A percentile compares a stretch with the other conserved stretches of the same genome.
Conservation (phyloP, 331 rosid genomes). For the Rosa hybrid region DNA sequence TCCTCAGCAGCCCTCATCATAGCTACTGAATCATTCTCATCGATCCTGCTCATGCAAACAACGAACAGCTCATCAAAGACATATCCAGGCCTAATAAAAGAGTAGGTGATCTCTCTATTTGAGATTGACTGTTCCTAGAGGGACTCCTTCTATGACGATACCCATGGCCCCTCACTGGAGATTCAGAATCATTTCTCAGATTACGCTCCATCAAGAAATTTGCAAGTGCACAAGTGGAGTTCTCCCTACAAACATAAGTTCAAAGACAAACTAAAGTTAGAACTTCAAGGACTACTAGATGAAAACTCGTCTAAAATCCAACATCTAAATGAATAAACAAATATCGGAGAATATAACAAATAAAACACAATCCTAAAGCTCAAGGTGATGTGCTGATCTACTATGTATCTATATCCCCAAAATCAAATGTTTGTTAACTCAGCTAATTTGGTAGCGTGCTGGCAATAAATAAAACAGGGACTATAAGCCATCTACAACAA, state of each 20-base stretch:
- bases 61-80: slow-evolving; percentile 35
- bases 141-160: slow-evolving; percentile 43
- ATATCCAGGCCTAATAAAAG: slow-evolving; percentile 22
- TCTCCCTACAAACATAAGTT: not conserved
- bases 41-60: slow-evolving; percentile 57
- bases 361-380: not conserved
- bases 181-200: slow-evolving; percentile 31
- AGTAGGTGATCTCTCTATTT: slow-evolving; percentile 48
- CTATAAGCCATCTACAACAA: not conserved
- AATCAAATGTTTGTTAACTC: not conserved
- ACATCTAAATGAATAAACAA: not conserved
- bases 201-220: slow-evolving; percentile 45
- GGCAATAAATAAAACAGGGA: not conserved
- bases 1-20: too few relatives aligned
- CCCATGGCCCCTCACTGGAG: slow-evolving; percentile 42
- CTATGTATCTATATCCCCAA: not conserved
- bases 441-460: not conserved
- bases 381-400: not conserved
- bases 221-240: slow-evolving; percentile 1
- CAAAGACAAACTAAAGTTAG: not conserved
- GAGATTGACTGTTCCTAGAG: slow-evolving; percentile 36
- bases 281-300: not conserved
- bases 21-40: slow-evolving; percentile 67
- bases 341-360: not conserved
- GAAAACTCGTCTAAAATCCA: not conserved